Evolutionary conservation across 345 rosid species (phyloP), one percentile per base, ranked within the genome.

Genomic region (Isatis tinctoria): DNA sequence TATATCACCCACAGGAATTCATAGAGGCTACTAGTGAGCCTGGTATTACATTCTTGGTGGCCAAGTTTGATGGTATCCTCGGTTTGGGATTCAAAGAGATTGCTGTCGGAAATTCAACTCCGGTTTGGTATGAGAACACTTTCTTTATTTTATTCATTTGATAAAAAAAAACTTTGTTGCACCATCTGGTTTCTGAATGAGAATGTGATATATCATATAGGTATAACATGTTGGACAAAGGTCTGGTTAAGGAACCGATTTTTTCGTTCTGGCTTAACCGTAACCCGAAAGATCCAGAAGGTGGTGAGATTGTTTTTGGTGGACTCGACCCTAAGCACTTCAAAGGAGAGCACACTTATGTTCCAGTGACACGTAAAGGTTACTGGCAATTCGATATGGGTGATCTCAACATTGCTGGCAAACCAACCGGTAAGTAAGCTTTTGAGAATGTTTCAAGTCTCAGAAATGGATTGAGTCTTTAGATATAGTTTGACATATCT

Each of bases 361-460:
- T 91, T 39, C 97, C 97, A 0, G 97, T 94, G 58, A 86, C 97
- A 20, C 86, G 56, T 74, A 88, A 90, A 79, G 98, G 98, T 67
- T 95, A 92, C 64, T 95, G 99, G 99, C 99, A 91, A 83, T 93
- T 93, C 66, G 90, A 93, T 54, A 85, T 89, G 96, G 94, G 90
- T 63, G 96, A 93, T 80, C 90, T 93, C 73, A 79, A 83, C 67
- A 69, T 93, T 72, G 85, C 82, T 74, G 95, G 91, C 67, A 83
- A 85, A 87, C 84, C 97, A 73, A 91, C 89, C 2, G 97, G 98
- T 87, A 78, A 74, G 69, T 72, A 73, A 36, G 26, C 47, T 17
- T 27, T 57, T 45, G 12, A 8, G 44, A 47, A 65, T 39, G 47
- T 16, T 39, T 65, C 8, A 47, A 22, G 40, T 18, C 49, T 57